Evolutionary conservation across 352 stramenopile species (phyloP), one percentile per base, ranked within the genome.

Genomic region (Pythium vanterpoolii): DNA sequence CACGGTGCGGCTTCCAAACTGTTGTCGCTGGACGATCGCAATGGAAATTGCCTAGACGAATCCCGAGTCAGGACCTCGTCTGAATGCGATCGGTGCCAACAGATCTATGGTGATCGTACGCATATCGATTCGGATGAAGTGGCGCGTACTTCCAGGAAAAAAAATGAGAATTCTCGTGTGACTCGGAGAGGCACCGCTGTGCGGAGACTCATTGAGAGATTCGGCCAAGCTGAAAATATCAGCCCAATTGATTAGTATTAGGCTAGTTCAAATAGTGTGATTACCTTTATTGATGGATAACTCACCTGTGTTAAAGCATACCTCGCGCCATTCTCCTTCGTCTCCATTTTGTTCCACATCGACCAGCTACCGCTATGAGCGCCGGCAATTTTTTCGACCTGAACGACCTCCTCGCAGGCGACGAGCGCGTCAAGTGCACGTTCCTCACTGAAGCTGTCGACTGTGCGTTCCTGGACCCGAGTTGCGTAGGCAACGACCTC

Each of bases 401-500:
- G 21, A 80, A 89, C 62, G 78, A 83, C 60, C 83, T 94, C 54
- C 69, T 94, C 48, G 81, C 79, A 19, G 83, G 77, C 45, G 85
- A 94, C 59, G 85, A 94, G 77, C 80, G 83, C 40, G 46, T 94
- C 57, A 86, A 86, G 48, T 92, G 83, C 71, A 83, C 63, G 31
- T 92, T 94, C 68, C 46, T 71, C 64, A 86, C 76, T 2, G 76
- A 89, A 45, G 85, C 71, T 13, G 55, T 82, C 21, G 80, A 86
- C 55, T 91, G 82, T 58, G 85, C 77, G 38, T 91, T 83, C 66
- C 56, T 94, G 38, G 85, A 94, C 36, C 73, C 83, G 19, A 91
- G 82, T 39, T 91, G 79, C 43, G 56, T 71, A 14, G 64, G 64
- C 5, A 58, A 79, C 5, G 76, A 92, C 45, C 66, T 93, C 46